Base-by-base conservation (phyloP, 805 yeast species). In the Starmerella ratchasimensis region DNA sequence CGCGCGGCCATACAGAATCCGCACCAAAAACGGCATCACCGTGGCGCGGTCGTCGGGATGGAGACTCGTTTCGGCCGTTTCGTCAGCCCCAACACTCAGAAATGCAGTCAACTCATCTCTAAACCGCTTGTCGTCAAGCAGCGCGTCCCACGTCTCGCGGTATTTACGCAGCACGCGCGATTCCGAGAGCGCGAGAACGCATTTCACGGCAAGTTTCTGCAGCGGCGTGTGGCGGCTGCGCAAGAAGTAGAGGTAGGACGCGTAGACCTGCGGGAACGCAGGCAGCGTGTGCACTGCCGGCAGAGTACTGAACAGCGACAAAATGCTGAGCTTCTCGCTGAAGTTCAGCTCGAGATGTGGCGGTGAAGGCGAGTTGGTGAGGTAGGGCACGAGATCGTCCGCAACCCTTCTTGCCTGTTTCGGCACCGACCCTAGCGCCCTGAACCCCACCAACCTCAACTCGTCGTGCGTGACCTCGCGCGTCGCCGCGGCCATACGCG, bases 1-100 rank as follows among this genome's bases (percentile, higher is more conserved):
- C 7, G 84, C 82, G 40, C 93, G 68, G 7, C 97, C 97, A 57
- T 77, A 88, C 16, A 90, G 61, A 19, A 90, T 76, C 47, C 95
- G 62, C 34, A 84, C 54, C 3, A 84, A 67, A 22, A 80, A 51
- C 1, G 93, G 90, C 70, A 83, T 71, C 2, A 88, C 66, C 1
- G 44, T 56, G 2, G 55, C 61, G 13, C 68, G 61, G 53, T 90
- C 96, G 3, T 63, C 63, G 6, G 63, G 65, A 44, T 79, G 82
- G 37, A 84, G 65, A 2, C 66, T 57, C 8, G 42, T 49, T 14
- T 59, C 60, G 3, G 60, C 64, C 7, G 73, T 34, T 11, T 37
- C 68, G 4, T 68, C 72, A 16, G 67, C 47, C 8, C 43, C 39
- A 5, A 30, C 24, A 13, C 42, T 33, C 15, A 81, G 59, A 28